These are phyloP conservation scores for Fagopyrum esculentum DNA, from an alignment of 148 eudicot genomes.

Conservation along the genomic window DNA sequence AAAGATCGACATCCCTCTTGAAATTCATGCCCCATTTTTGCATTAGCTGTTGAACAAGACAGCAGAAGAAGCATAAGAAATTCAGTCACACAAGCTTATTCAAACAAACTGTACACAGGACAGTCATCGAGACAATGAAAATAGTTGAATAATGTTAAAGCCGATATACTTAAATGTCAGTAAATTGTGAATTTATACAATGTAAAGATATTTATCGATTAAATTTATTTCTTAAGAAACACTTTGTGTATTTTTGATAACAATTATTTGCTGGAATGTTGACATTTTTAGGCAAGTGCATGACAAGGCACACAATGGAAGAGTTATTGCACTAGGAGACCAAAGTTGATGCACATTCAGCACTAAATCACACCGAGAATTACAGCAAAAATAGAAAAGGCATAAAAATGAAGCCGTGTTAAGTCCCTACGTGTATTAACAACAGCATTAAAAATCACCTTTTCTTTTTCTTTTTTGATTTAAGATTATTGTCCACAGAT, in stretches of 20 bases:
- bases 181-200: background rate
- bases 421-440: background rate
- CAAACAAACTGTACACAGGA: background rate
- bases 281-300: background rate
- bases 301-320: background rate
- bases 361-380: background rate
- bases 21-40: background rate
- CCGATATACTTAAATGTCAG: background rate
- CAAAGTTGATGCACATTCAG: constrained; percentile 1
- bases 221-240: background rate
- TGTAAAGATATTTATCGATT: background rate
- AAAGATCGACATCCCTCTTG: background rate
- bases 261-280: background rate
- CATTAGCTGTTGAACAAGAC: background rate
- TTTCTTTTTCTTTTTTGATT: constrained; percentile 40
- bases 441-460: constrained; percentile 23
- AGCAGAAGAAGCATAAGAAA: background rate
- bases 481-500: constrained; percentile 23
- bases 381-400: background rate
- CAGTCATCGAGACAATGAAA: background rate
- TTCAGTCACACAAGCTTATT: background rate
- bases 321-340: background rate
- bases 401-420: background rate
- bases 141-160: background rate
- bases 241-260: background rate